Evolutionary conservation across 805 yeast genomes (phyloP).

Genomic region (Candida suzukii): DNA sequence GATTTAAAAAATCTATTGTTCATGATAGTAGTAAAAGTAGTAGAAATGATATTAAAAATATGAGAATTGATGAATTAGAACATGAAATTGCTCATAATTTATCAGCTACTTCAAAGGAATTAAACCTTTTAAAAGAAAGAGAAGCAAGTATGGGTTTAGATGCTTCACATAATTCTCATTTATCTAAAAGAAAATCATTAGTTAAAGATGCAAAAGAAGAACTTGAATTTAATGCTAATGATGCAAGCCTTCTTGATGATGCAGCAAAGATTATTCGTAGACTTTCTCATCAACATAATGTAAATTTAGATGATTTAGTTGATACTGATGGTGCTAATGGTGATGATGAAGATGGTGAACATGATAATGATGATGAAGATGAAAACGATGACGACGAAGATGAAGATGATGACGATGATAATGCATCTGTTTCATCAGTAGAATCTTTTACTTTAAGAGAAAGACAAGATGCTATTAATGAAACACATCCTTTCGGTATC

Average conservation of each 20-base stretch:
- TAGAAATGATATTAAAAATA: background rate
- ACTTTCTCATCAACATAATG: background rate
- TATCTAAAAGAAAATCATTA: background rate
- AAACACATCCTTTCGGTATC: conserved; percentile 97
- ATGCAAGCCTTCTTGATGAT: background rate
- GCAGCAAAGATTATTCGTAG: background rate
- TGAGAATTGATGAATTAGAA: conserved; percentile 19
- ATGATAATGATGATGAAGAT: conserved; percentile 6
- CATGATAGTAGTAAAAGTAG: background rate
- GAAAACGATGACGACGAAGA: conserved; percentile 8
- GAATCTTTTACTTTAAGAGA: conserved; percentile 87
- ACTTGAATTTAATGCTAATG: background rate
- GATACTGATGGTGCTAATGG: background rate
- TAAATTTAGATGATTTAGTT: too few species aligned
- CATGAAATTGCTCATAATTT: conserved; percentile 18
- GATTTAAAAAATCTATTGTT: conserved; percentile 26
- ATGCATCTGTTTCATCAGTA: conserved; percentile 36
- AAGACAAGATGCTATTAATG: conserved; percentile 92
- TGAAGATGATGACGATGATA: conserved; percentile 23
- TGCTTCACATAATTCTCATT: background rate
- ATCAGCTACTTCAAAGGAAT: conserved; percentile 16
- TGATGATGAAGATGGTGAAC: background rate
- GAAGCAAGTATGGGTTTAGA: too few species aligned
- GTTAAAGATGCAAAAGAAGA: background rate
- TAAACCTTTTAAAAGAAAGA: conserved; percentile 19